Base-by-base conservation (phyloP, 352 stramenopile species). In the Lagenidium sp. region DNA sequence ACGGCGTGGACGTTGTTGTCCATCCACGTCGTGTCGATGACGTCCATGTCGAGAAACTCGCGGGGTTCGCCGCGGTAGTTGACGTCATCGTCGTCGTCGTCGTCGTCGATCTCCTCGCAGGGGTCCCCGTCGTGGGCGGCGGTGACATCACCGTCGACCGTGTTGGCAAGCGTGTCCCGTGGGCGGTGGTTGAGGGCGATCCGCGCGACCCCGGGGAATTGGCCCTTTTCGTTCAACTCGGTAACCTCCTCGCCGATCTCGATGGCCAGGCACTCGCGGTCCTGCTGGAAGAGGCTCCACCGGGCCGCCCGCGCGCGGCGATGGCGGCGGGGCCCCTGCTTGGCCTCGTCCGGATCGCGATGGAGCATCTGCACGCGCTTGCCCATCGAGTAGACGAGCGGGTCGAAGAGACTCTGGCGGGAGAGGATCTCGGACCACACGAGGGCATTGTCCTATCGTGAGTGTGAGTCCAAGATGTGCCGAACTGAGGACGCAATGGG, bases 21-120 rank as follows among this genome's bases (percentile, higher is more conserved):
- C 24, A 85, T 57, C 26, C 58, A 70, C n/a, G 73, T 81, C 15
- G 65, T 86, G 48, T 85, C 71, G 36, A 86, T 78, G 18, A 76
- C 70, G 57, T 86, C 73, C 25, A 77, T 56, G 57, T 84, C 70
- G 3, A 85, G 44, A 42, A 55, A 82, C 26, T 50, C 32, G 21
- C 42, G 42, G 4, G 29, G 29, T 10, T 20, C n/a, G 13, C 28
- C 11, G 12, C 6, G 4, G 26, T 20, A 8, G 28, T 39, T 11
- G 42, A 21, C n/a, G 3, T 23, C 6, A 8, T 37, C 11, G 12
- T 7, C 6, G 26, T 20, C 10, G 28, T 39, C 15, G 42, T 29
- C n/a, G 3, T 23, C 6, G 2, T 49, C 32, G 4, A 41, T 22
- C 20, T 35, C 10, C 18, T 31, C 22, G 10, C 22, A 47, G 4